Percentiles rank a stretch among this genome's conserved stretches.
Conservation (phyloP, 2,329 filamentous ascomycete genomes). For the Aulographum hederae region DNA sequence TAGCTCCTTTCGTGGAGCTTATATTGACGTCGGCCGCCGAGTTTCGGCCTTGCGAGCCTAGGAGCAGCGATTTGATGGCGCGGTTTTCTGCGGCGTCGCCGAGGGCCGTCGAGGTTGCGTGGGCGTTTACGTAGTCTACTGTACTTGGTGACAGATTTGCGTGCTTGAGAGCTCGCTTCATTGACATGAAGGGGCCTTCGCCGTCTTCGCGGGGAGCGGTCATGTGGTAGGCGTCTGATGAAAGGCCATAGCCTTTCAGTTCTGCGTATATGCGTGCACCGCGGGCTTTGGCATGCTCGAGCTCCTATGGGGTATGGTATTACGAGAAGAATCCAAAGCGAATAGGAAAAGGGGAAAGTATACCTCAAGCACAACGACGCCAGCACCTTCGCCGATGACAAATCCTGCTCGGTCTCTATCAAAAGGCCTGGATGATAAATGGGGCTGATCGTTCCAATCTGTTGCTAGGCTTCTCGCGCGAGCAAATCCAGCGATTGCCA, state of each 20-base stretch:
- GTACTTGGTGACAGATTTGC: constrained; percentile 48
- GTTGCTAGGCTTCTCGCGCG: constrained; percentile 74
- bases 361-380: constrained; percentile 67
- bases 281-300: constrained; percentile 67
- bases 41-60: constrained; percentile 49
- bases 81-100: constrained; percentile 78
- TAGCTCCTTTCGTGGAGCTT: constrained; percentile 84
- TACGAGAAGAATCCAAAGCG: constrained; percentile 4
- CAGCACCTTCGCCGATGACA: constrained; percentile 83
- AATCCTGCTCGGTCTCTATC: constrained; percentile 67
- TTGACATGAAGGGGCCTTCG: constrained; percentile 62
- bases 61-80: constrained; percentile 62
- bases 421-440: constrained; percentile 66
- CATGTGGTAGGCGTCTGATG: constrained; percentile 83
- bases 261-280: constrained; percentile 78
- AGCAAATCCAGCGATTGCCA: constrained; percentile 83
- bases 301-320: constrained; percentile 45
- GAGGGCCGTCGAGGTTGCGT: constrained; percentile 73
- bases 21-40: constrained; percentile 52
- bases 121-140: constrained; percentile 88
- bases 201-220: constrained; percentile 77
- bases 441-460: constrained; percentile 54
- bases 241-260: constrained; percentile 73
- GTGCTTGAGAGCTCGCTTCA: constrained; percentile 64
- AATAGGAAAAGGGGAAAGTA: constrained; percentile 1